Evolutionary conservation across 768 basidiomycete genomes (phyloP).

Genomic region (Auricularia heimuer): DNA sequence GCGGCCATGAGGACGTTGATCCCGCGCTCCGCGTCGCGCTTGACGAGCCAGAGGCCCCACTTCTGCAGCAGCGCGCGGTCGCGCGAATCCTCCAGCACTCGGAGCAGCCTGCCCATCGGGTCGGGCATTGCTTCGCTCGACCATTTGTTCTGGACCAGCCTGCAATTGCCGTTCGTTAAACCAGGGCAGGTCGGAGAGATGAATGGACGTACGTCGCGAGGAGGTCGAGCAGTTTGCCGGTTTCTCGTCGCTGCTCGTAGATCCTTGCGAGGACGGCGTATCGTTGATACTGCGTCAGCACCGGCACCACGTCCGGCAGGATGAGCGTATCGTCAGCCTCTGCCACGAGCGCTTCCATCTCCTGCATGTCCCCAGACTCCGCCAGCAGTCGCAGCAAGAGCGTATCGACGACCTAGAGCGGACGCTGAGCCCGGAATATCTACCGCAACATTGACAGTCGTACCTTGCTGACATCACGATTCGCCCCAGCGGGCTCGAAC

Average conservation of each 20-base stretch:
- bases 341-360: slow-evolving; percentile 49
- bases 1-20: slow-evolving; percentile 68
- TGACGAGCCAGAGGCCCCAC: slow-evolving; percentile 77
- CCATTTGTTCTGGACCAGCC: slow-evolving; percentile 58
- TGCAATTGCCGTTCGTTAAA: slow-evolving; percentile 17
- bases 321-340: slow-evolving; percentile 42
- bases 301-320: slow-evolving; percentile 52
- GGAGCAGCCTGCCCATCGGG: slow-evolving; percentile 51
- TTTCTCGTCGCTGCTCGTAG: slow-evolving; percentile 46
- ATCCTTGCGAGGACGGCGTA: slow-evolving; percentile 54
- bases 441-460: not conserved
- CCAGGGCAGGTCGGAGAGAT: not conserved
- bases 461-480: slow-evolving; percentile 8
- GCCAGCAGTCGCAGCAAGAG: slow-evolving; percentile 68
- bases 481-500: not conserved
- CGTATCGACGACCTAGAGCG: slow-evolving; percentile 64
- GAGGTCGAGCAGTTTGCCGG: slow-evolving; percentile 51
- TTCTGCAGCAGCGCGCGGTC: slow-evolving; percentile 54
- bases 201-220: slow-evolving; percentile 50
- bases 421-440: not conserved
- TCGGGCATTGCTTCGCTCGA: slow-evolving; percentile 53
- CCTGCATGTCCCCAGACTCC: slow-evolving; percentile 46
- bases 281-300: slow-evolving; percentile 40
- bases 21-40: slow-evolving; percentile 56
- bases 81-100: slow-evolving; percentile 44